Percentiles rank a stretch among this genome's conserved stretches.
Conservation (phyloP, 805 yeast species). For the Metschnikowia anglica region DNA sequence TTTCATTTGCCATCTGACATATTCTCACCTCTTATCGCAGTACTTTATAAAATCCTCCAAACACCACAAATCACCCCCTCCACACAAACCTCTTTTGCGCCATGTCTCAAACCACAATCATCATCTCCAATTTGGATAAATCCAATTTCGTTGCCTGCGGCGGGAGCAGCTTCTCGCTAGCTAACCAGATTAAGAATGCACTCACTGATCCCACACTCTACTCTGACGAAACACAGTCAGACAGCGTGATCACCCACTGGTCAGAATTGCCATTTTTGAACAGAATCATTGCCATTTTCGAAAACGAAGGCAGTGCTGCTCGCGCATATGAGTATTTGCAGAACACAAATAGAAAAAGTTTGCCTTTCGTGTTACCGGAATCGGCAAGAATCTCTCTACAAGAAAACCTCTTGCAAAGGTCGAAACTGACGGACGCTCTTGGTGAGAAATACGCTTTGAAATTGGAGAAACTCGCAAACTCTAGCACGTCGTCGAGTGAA, state of each 20-base stretch:
- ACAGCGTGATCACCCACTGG: constrained; percentile 33
- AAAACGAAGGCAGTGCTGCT: constrained; percentile 29
- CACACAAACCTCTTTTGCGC: neutral
- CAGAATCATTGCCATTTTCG: constrained; percentile 39
- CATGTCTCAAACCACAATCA: constrained; percentile 32
- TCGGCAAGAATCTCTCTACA: constrained; percentile 34
- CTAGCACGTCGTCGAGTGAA: neutral
- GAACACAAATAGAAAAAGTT: constrained; percentile 6
- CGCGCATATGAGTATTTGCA: constrained; percentile 25
- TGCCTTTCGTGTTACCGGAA: constrained; percentile 14
- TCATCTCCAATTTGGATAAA: constrained; percentile 34
- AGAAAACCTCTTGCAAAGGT: constrained; percentile 37
- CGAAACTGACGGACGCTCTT: constrained; percentile 30
- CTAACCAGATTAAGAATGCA: constrained; percentile 34
- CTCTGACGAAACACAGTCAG: constrained; percentile 24
- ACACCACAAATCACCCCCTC: neutral
- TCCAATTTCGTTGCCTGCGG: constrained; percentile 28
- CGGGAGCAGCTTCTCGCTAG: constrained; percentile 27
- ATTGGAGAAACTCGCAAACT: neutral
- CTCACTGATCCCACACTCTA: constrained; percentile 24
- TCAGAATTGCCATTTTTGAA: constrained; percentile 38
- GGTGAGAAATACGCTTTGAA: constrained; percentile 21
- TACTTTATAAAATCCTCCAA: neutral
- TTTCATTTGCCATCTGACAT: too few species aligned
- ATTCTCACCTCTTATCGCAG: neutral